Conservation (phyloP, 345 rosid species). For the Bretschneidera sinensis region DNA sequence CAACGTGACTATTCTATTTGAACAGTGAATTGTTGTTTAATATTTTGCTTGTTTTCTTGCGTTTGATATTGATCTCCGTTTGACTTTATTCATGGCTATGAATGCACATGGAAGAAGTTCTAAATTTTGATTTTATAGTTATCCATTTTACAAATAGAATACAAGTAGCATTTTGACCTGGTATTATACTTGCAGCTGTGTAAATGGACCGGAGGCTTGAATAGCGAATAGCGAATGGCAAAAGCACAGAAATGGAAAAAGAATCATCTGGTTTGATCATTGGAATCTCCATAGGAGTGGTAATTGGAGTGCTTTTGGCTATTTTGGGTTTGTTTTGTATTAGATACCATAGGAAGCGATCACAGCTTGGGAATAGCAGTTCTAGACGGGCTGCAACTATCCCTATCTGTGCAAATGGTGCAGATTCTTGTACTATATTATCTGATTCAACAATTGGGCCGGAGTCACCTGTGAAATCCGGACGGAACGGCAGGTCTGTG, state of each 20-base stretch:
- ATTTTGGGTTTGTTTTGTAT: constrained; percentile 49
- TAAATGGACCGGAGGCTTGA: constrained; percentile 42
- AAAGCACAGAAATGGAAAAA: constrained; percentile 55
- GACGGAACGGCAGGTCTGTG: constrained; percentile 50
- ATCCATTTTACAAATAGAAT: not conserved
- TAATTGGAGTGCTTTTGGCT: constrained; percentile 84
- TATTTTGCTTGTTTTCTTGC: constrained; percentile 1
- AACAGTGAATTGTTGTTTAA: constrained; percentile 11
- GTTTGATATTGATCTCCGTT: constrained; percentile 8
- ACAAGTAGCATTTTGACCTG: constrained; percentile 20
- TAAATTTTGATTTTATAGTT: constrained; percentile 16
- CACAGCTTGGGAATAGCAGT: constrained; percentile 88
- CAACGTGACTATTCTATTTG: constrained; percentile 12
- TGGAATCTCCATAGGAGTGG: constrained; percentile 88
- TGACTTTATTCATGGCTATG: constrained; percentile 19
- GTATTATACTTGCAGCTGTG: constrained; percentile 30
- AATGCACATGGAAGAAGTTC: constrained; percentile 1
- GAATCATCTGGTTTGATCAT: constrained; percentile 80
- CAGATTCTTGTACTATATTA: constrained; percentile 58
- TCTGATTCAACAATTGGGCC: constrained; percentile 86
- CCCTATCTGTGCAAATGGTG: constrained; percentile 81
- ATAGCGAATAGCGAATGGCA: constrained; percentile 27
- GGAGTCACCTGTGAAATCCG: constrained; percentile 79
- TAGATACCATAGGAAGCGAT: constrained; percentile 64
- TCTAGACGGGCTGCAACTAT: constrained; percentile 70